A percentile compares a stretch with the other conserved stretches of the same genome.
Evolutionary conservation across 306 rosid genomes (phyloP).

Genomic region (Cotoneaster glaucophyllus): DNA sequence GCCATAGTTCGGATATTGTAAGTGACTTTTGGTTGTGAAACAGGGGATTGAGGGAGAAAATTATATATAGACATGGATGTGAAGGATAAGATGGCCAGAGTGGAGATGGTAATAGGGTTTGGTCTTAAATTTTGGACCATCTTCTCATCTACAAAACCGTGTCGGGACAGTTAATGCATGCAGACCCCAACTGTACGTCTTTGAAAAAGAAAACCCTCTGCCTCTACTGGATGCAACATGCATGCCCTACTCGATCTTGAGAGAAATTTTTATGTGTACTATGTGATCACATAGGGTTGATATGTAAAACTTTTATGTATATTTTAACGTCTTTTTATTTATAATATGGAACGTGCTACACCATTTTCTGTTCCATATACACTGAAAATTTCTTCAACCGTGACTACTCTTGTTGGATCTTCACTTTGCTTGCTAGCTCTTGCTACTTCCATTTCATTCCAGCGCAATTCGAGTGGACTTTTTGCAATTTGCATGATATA

Average conservation of each 20-base stretch:
- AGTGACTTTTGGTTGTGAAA: slow-evolving; percentile 1
- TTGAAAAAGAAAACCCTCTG: slow-evolving; percentile 17
- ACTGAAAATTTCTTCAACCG: too few relatives aligned
- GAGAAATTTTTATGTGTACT: too few relatives aligned
- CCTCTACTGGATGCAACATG: background rate
- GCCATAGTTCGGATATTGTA: background rate
- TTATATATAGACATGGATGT: slow-evolving; percentile 29
- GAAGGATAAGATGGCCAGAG: slow-evolving; percentile 10
- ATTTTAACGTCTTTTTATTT: background rate
- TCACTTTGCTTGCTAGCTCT: too few relatives aligned
- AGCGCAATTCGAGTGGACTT: too few relatives aligned
- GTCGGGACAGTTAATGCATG: slow-evolving; percentile 34
- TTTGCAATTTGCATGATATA: too few relatives aligned
- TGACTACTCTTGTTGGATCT: too few relatives aligned
- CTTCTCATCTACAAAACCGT: slow-evolving; percentile 42
- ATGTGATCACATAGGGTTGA: too few relatives aligned
- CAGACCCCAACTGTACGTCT: slow-evolving; percentile 34
- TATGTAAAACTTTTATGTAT: too few relatives aligned
- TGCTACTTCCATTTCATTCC: background rate
- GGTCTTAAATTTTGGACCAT: slow-evolving; percentile 30
- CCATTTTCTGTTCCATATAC: too few relatives aligned
- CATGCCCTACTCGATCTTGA: background rate
- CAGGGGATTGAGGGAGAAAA: background rate
- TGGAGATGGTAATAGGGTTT: background rate
- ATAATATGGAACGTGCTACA: too few relatives aligned